Percentiles rank a stretch among this genome's conserved stretches.
Evolutionary conservation across 2,329 filamentous ascomycete species (phyloP).

Genomic region (Ilyonectria destructans): DNA sequence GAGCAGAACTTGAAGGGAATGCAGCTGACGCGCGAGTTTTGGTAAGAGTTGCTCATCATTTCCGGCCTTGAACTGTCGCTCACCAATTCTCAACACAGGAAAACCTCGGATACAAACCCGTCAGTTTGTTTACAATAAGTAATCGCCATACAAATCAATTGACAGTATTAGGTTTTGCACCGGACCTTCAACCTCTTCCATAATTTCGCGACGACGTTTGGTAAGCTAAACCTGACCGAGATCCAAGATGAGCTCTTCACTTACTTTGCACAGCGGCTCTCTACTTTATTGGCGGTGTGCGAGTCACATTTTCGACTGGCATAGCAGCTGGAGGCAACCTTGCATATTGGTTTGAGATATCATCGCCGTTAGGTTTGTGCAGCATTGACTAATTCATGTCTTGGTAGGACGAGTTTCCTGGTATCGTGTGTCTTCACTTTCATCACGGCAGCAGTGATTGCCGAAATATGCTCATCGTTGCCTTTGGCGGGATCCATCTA

Average conservation of each 20-base stretch:
- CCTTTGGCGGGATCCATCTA: slow-evolving; percentile 74
- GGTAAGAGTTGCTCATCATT: slow-evolving; percentile 11
- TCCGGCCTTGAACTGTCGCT: not conserved
- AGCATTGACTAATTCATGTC: slow-evolving; percentile 10
- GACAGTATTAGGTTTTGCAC: slow-evolving; percentile 64
- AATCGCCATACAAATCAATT: not conserved
- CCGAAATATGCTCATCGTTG: slow-evolving; percentile 73
- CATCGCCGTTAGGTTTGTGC: not conserved
- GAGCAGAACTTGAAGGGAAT: slow-evolving; percentile 21
- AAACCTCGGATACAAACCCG: slow-evolving; percentile 49
- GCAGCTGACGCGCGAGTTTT: slow-evolving; percentile 27
- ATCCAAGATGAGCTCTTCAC: not conserved
- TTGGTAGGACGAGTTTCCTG: slow-evolving; percentile 70
- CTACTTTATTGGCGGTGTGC: slow-evolving; percentile 74
- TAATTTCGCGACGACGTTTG: slow-evolving; percentile 73
- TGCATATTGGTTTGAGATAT: slow-evolving; percentile 68
- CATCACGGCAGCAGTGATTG: slow-evolving; percentile 73
- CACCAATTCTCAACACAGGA: slow-evolving; percentile 25
- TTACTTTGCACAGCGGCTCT: slow-evolving; percentile 65
- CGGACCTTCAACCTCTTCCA: slow-evolving; percentile 71
- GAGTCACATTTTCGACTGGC: slow-evolving; percentile 75
- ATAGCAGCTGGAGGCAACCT: slow-evolving; percentile 74
- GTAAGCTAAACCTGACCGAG: slow-evolving; percentile 53
- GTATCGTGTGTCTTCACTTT: slow-evolving; percentile 74
- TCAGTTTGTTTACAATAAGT: slow-evolving; percentile 11